Evolutionary conservation across 1,284 basidiomycete species (phyloP).

Genomic region (Caloboletus inedulis): DNA sequence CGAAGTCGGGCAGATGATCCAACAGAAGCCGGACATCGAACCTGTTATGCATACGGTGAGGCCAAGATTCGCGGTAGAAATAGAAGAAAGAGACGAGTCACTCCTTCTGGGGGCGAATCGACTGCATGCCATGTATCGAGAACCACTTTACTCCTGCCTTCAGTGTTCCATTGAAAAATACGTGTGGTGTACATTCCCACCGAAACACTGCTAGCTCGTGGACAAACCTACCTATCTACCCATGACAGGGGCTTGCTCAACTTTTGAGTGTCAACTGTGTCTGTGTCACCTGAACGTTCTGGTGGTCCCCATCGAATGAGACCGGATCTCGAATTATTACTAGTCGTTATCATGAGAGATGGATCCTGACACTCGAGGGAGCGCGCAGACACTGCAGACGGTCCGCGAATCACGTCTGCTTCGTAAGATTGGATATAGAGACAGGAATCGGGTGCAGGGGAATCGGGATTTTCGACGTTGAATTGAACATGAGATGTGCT

Average conservation of each 20-base stretch:
- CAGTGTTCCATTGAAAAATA: slow-evolving; percentile 1
- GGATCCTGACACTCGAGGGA: slow-evolving; percentile 44
- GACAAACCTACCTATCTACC: slow-evolving; percentile 56
- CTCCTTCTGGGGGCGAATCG: slow-evolving; percentile 6
- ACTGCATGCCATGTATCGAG: slow-evolving; percentile 6
- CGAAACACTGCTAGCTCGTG: slow-evolving; percentile 7
- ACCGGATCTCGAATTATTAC: slow-evolving; percentile 35
- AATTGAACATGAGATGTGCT: slow-evolving; percentile 1
- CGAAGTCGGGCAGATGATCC: slow-evolving; percentile 40
- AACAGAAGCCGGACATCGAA: slow-evolving; percentile 78
- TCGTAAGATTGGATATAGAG: slow-evolving; percentile 66
- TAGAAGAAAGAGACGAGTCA: slow-evolving; percentile 13
- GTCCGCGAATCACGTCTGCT: slow-evolving; percentile 57
- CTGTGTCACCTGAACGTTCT: slow-evolving; percentile 7
- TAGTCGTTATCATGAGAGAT: slow-evolving; percentile 6
- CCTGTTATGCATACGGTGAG: slow-evolving; percentile 41
- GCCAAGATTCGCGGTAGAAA: slow-evolving; percentile 8
- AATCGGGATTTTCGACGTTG: slow-evolving; percentile 6
- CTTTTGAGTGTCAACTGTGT: slow-evolving; percentile 2
- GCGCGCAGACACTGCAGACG: slow-evolving; percentile 38
- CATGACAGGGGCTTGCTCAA: slow-evolving; percentile 42
- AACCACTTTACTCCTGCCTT: slow-evolving; percentile 10
- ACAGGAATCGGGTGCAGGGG: slow-evolving; percentile 25
- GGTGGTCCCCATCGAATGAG: slow-evolving; percentile 44
- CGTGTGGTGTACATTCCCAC: slow-evolving; percentile 9